phyloP scores from a whole-genome alignment of 2,329 filamentous ascomycete genomes.

The Colletotrichum musae region DNA sequence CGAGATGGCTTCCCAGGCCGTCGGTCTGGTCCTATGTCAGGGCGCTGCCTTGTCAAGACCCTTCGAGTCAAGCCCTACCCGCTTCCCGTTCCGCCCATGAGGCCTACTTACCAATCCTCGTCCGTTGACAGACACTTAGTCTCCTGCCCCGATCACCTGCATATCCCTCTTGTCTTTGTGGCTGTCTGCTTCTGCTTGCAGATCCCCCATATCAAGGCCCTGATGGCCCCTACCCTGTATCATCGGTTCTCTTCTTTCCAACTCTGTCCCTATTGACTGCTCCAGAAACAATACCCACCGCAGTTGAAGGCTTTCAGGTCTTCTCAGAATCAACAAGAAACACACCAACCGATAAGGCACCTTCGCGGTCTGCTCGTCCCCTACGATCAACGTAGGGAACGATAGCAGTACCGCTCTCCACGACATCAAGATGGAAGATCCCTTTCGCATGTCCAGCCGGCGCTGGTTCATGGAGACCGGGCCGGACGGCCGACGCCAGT shows the following conservation, averaged over 20 bases:
- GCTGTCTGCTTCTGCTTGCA: constrained; percentile 22
- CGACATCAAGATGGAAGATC: constrained; percentile 17
- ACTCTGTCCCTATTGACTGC: background rate
- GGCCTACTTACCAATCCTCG: constrained; percentile 27
- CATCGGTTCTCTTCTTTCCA: background rate
- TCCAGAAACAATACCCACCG: background rate
- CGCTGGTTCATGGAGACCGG: constrained; percentile 55
- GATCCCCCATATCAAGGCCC: constrained; percentile 34
- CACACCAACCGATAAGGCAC: background rate
- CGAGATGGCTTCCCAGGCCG: constrained; percentile 8
- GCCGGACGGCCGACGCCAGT: constrained; percentile 52
- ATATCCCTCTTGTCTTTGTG: constrained; percentile 21
- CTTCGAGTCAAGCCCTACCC: constrained; percentile 39
- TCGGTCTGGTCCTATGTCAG: constrained; percentile 23
- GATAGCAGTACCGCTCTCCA: constrained; percentile 30
- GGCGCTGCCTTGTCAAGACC: constrained; percentile 13
- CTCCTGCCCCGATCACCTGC: constrained; percentile 44
- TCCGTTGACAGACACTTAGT: constrained; percentile 32
- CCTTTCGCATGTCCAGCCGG: constrained; percentile 50
- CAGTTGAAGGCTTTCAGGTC: background rate
- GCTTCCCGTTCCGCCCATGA: constrained; percentile 37
- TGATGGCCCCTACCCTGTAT: constrained; percentile 1
- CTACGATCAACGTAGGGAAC: constrained; percentile 37
- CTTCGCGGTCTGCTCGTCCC: constrained; percentile 14
- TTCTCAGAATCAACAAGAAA: background rate